Evolutionary conservation across 768 basidiomycete species (phyloP).

Genomic region (Boletus bicolor): DNA sequence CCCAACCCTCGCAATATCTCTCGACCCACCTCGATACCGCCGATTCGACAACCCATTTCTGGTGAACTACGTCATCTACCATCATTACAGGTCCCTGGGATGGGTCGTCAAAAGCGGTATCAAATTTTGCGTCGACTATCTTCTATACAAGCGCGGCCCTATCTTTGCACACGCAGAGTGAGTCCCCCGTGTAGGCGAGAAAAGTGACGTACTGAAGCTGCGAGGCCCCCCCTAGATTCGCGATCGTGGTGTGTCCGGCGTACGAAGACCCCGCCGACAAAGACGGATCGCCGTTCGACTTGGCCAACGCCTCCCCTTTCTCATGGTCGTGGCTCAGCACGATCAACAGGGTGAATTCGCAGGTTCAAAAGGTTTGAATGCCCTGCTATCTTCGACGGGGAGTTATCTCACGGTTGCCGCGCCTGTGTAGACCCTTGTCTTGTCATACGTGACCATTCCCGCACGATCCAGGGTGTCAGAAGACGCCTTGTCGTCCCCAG

Average conservation of each 20-base stretch:
- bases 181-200: slow-evolving; percentile 25
- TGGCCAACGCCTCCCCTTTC: slow-evolving; percentile 69
- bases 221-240: slow-evolving; percentile 56
- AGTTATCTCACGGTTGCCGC: neutral
- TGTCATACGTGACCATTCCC: slow-evolving; percentile 92
- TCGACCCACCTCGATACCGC: slow-evolving; percentile 26
- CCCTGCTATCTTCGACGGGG: neutral
- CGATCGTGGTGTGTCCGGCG: slow-evolving; percentile 83
- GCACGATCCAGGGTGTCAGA: slow-evolving; percentile 54
- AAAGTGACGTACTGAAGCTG: neutral
- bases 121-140: slow-evolving; percentile 96
- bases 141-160: slow-evolving; percentile 92
- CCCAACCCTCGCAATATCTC: slow-evolving; percentile 29
- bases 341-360: slow-evolving; percentile 92
- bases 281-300: slow-evolving; percentile 55
- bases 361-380: slow-evolving; percentile 90
- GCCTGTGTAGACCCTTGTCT: slow-evolving; percentile 69
- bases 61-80: slow-evolving; percentile 84
- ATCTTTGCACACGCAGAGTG: slow-evolving; percentile 96
- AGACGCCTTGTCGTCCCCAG: slow-evolving; percentile 61
- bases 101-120: slow-evolving; percentile 96
- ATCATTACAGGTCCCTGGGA: slow-evolving; percentile 93
- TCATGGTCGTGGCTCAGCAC: slow-evolving; percentile 97
- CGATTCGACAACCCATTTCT: slow-evolving; percentile 92
- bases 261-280: slow-evolving; percentile 83